phyloP scores from a whole-genome alignment of 495 filamentous ascomycete species.

The Aspergillus leporis region DNA sequence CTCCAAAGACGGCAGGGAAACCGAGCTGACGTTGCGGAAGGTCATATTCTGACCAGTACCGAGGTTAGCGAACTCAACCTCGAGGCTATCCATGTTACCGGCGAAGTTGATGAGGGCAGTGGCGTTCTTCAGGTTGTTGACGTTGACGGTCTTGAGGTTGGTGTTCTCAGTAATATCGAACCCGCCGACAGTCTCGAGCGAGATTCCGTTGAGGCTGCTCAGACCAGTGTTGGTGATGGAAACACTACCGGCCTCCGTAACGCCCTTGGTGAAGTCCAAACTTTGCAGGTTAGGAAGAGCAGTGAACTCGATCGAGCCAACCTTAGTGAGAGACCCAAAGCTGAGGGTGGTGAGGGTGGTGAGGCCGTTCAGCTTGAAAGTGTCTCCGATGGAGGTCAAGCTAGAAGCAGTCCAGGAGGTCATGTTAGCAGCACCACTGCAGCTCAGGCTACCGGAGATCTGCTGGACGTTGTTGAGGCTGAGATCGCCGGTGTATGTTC shows the following conservation, averaged over 20 bases:
- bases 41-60: constrained; percentile 79
- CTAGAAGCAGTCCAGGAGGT: constrained; percentile 52
- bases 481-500: constrained; percentile 50
- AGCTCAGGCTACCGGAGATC: constrained; percentile 69
- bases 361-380: constrained; percentile 64
- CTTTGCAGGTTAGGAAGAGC: constrained; percentile 70
- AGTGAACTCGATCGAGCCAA: constrained; percentile 66
- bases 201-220: constrained; percentile 71
- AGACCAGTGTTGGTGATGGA: constrained; percentile 83
- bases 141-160: constrained; percentile 64
- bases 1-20: constrained; percentile 75
- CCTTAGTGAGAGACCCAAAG: constrained; percentile 61
- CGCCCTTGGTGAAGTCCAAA: constrained; percentile 63
- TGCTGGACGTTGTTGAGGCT: constrained; percentile 45
- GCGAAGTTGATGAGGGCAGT: constrained; percentile 61
- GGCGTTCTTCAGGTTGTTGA: constrained; percentile 69
- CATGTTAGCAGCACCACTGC: constrained; percentile 58
- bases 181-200: constrained; percentile 58
- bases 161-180: constrained; percentile 84
- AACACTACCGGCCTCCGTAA: constrained; percentile 64
- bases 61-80: constrained; percentile 78
- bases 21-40: constrained; percentile 75
- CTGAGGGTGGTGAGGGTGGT: constrained; percentile 64
- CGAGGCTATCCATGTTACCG: constrained; percentile 54
- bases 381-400: constrained; percentile 55